Percentiles rank a stretch among this genome's conserved stretches.
These are phyloP conservation scores for Microthlaspi erraticum DNA, from an alignment of 345 rosid species.

Conservation along the genomic window DNA sequence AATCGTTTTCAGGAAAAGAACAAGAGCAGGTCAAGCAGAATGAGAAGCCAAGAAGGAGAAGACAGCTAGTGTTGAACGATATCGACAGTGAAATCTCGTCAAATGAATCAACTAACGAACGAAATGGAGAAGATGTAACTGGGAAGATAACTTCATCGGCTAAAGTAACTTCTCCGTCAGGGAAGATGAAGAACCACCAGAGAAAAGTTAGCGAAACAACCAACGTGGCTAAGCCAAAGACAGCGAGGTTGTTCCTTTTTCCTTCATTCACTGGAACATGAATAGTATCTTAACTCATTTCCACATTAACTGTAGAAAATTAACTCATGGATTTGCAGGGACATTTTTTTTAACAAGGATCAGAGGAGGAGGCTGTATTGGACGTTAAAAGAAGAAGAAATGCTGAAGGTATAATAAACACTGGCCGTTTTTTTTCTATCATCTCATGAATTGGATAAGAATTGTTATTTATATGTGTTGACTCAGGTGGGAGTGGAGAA, in stretches of 20 bases:
- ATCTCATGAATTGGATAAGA: neutral
- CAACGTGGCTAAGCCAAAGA: neutral
- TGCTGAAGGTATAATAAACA: slow-evolving; percentile 40
- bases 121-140: slow-evolving; percentile 23
- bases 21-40: slow-evolving; percentile 14
- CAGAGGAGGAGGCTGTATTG: slow-evolving; percentile 37
- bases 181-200: slow-evolving; percentile 19
- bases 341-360: slow-evolving; percentile 2
- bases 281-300: slow-evolving; percentile 10
- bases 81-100: slow-evolving; percentile 34
- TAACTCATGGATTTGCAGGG: slow-evolving; percentile 34
- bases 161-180: slow-evolving; percentile 24
- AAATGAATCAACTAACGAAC: slow-evolving; percentile 30
- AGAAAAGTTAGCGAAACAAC: neutral
- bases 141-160: slow-evolving; percentile 16
- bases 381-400: slow-evolving; percentile 42
- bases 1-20: slow-evolving; percentile 38
- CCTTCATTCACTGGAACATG: slow-evolving; percentile 15
- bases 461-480: slow-evolving; percentile 13
- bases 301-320: neutral
- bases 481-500: slow-evolving; percentile 66
- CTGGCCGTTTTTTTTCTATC: neutral
- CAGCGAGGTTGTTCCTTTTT: slow-evolving; percentile 22
- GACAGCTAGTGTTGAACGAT: slow-evolving; percentile 2
- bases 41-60: slow-evolving; percentile 5